Evolutionary conservation across 164 flowering plant species (phyloP), one percentile per base, ranked within the genome.

Genomic region (Aristolochia californica): DNA sequence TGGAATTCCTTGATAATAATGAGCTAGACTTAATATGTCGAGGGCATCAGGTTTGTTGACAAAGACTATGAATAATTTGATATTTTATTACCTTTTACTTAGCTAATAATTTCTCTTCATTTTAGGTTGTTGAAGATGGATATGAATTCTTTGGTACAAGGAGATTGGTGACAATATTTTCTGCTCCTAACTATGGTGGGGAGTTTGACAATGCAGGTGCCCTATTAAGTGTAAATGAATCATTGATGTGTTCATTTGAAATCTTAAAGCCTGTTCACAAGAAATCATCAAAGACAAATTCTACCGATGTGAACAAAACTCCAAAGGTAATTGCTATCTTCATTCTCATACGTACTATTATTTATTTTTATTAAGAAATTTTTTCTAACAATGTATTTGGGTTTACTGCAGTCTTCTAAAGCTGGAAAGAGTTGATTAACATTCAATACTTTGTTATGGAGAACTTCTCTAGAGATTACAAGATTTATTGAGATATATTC

Each of bases 51-150:
- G 83, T 77, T 55, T 54, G 53, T 56, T 5, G 38, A 59, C 23
- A 43, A 12, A 44, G 23, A 23, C 27, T 59, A 28, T 56, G 5
- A 53, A 13, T 13, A 26, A 44, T 48, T 17, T 15, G 9, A 12
- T 45, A 10, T 44, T 58, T 43, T n/a, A 13, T 13, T 23, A 26
- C 8, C 7, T 44, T 43, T 23, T 30, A 14, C 15, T 47, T n/a
- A n/a, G n/a, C n/a, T n/a, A n/a, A n/a, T n/a, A n/a, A n/a, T 25
- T 12, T 21, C 23, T 21, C 10, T n/a, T 2, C 12, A 43, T 48
- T 18, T n/a, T 58, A 77, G 80, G 83, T 79, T 20, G 80, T 79
- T 44, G 83, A 79, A 72, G 83, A 79, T 67, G 83, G 83, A 17
- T 79, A 79, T 56, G 80, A 79, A 45, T 79, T 79, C 49, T 79